Base-by-base conservation (phyloP, 169 alveolate species). In the Cryptosporidium muris region DNA sequence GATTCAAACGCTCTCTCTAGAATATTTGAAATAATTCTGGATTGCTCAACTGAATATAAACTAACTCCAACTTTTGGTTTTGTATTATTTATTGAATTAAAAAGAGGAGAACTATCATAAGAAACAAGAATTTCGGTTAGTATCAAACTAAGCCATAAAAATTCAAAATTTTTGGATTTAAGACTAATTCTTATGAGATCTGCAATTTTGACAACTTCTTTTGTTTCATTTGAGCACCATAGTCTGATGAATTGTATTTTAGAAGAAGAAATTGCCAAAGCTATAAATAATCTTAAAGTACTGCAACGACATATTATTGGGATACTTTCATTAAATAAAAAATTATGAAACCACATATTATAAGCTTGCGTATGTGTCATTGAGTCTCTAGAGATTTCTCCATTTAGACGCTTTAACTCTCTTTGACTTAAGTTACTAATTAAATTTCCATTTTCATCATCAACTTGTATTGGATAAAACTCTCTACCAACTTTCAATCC, bases 401-500 rank as follows among this genome's bases (percentile, higher is more conserved):
- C 85, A 25, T 74, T 60, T 4, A 74, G 51, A 40, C 36, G 45
- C 25, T 8, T 74, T 45, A 74, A 12, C 51, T 74, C 85, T 43
- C 5, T 34, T 40, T 74, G 67, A 1, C 74, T 56, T 6, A 74
- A 54, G 45, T 74, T 74, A 47, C 74, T 74, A 52, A 56, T 56
- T 36, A 74, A 45, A 45, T 48, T 40, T 3, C 85, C 85, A 74
- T 74, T 56, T 51, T 74, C 85, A 36, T 74, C 85, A 60, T 74
- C 49, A 25, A 74, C 47, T 60, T 74, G 74, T 16, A 74, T 43
- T 6, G 85, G 85, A 42, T 58, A 47, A 7, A 43, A 2, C 5
- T 34, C 12, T 5, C 2, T 12, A n/a, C 64, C 74, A 16, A 49
- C 8, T 7, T 11, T 62, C 45, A 74, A 34, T 3, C 85, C 85